Evolutionary conservation across 2,329 filamentous ascomycete genomes (phyloP).

Genomic region (Talaromyces sp.): DNA sequence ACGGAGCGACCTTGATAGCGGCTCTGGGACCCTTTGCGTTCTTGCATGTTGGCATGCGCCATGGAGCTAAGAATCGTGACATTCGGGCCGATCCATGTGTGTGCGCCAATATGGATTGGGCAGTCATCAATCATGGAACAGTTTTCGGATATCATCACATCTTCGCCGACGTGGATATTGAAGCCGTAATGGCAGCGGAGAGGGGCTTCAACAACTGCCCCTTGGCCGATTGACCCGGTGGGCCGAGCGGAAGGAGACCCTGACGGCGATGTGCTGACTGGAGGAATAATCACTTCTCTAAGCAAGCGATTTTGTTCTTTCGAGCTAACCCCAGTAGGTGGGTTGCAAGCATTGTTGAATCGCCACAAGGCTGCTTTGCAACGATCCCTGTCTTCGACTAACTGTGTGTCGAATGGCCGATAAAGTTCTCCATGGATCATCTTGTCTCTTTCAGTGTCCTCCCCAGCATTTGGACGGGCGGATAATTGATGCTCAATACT

Average conservation of each 20-base stretch:
- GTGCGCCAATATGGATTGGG: slow-evolving; percentile 72
- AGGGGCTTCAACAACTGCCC: slow-evolving; percentile 76
- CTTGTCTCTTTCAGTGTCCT: slow-evolving; percentile 74
- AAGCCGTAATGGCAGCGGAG: slow-evolving; percentile 95
- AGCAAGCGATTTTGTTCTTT: slow-evolving; percentile 38
- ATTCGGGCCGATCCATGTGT: slow-evolving; percentile 67
- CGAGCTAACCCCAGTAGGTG: slow-evolving; percentile 63
- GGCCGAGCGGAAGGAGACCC: slow-evolving; percentile 51
- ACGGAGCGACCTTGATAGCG: slow-evolving; percentile 67
- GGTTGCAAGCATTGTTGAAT: slow-evolving; percentile 81
- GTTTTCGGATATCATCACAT: slow-evolving; percentile 76
- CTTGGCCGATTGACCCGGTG: slow-evolving; percentile 63
- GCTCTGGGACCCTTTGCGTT: slow-evolving; percentile 68
- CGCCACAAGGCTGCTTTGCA: slow-evolving; percentile 77
- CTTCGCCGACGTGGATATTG: slow-evolving; percentile 82
- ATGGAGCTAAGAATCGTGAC: slow-evolving; percentile 80
- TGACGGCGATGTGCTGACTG: slow-evolving; percentile 43
- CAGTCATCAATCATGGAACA: slow-evolving; percentile 86
- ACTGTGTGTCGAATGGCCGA: slow-evolving; percentile 70
- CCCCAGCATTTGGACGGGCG: slow-evolving; percentile 36
- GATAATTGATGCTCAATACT: slow-evolving; percentile 39
- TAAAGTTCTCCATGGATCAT: slow-evolving; percentile 82
- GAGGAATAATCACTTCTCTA: slow-evolving; percentile 34
- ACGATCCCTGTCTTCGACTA: slow-evolving; percentile 77
- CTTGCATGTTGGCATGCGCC: slow-evolving; percentile 66